These are phyloP conservation scores for Parastagonospora avenae DNA, from an alignment of 2,329 filamentous ascomycete genomes.

Conservation along the genomic window DNA sequence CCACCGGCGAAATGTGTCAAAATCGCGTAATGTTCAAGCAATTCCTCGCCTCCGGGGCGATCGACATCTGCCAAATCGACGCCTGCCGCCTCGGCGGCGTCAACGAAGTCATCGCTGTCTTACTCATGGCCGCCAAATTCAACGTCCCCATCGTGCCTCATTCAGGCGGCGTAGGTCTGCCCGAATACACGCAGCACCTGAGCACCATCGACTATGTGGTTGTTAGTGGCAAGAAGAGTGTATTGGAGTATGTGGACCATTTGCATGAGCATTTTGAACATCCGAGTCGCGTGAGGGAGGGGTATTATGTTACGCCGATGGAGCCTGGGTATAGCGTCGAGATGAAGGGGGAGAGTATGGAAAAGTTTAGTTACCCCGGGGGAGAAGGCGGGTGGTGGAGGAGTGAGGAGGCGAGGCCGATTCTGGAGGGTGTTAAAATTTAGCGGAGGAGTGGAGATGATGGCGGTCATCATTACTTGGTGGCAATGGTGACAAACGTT, in stretches of 20 bases:
- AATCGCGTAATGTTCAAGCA: conserved; percentile 96
- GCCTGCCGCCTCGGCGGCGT: conserved; percentile 88
- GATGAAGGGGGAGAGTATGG: conserved; percentile 91
- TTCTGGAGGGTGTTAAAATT: conserved; percentile 65
- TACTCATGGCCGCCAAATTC: conserved; percentile 82
- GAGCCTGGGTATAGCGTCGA: conserved; percentile 89
- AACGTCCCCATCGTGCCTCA: conserved; percentile 85
- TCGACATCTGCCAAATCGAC: conserved; percentile 89
- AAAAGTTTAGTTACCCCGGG: conserved; percentile 76
- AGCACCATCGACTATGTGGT: conserved; percentile 92
- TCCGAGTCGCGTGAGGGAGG: conserved; percentile 78
- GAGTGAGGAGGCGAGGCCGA: conserved; percentile 75
- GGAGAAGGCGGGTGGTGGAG: conserved; percentile 84
- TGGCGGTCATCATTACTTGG: background rate
- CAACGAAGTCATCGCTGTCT: conserved; percentile 88
- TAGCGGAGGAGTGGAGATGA: conserved; percentile 17
- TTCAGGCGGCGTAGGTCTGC: conserved; percentile 85
- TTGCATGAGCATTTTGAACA: conserved; percentile 91
- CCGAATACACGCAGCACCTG: conserved; percentile 92
- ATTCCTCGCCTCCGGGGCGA: conserved; percentile 76
- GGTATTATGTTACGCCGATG: conserved; percentile 84
- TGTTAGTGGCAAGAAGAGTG: conserved; percentile 77
- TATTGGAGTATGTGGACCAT: conserved; percentile 92
- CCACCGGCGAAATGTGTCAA: conserved; percentile 94
- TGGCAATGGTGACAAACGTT: background rate